These are phyloP conservation scores for Cicer bijugum DNA, from an alignment of 306 rosid genomes.

Conservation along the genomic window DNA sequence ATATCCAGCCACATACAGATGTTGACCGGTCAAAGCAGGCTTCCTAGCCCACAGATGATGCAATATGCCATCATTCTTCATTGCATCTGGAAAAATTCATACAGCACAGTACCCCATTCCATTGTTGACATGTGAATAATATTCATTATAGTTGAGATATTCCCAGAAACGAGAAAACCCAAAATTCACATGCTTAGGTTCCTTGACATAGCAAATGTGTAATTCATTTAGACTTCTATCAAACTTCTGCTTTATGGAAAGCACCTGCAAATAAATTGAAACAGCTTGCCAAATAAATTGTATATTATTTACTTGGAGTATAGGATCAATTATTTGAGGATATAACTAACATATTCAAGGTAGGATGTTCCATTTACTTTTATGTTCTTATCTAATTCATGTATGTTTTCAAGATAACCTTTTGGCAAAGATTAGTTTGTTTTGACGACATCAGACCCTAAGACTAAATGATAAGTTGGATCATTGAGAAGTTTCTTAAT, in stretches of 20 bases:
- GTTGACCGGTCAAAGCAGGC: constrained; percentile 17
- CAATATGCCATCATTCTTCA: constrained; percentile 18
- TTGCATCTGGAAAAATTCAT: constrained; percentile 32
- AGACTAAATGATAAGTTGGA: constrained; percentile 3
- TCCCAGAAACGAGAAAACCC: constrained; percentile 87
- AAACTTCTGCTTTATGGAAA: constrained; percentile 68
- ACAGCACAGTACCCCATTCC: constrained; percentile 49
- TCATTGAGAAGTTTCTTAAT: constrained; percentile 6
- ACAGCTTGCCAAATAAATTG: constrained; percentile 14
- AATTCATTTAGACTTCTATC: constrained; percentile 73
- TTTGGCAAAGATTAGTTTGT: constrained; percentile 17
- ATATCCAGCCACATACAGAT: constrained; percentile 15
- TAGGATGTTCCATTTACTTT: constrained; percentile 37
- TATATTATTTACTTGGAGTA: neutral
- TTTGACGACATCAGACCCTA: constrained; percentile 34
- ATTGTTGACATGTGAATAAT: constrained; percentile 60
- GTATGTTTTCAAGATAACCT: constrained; percentile 32
- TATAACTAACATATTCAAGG: constrained; percentile 3
- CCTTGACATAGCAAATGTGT: constrained; percentile 65
- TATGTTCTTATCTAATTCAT: constrained; percentile 10
- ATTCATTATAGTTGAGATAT: constrained; percentile 71
- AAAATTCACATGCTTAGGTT: constrained; percentile 67
- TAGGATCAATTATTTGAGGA: constrained; percentile 10
- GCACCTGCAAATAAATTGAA: constrained; percentile 63
- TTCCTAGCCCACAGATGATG: constrained; percentile 5